These are phyloP conservation scores for Nitzschia sp. DNA, from an alignment of 108 stramenopile species.

Conservation along the genomic window DNA sequence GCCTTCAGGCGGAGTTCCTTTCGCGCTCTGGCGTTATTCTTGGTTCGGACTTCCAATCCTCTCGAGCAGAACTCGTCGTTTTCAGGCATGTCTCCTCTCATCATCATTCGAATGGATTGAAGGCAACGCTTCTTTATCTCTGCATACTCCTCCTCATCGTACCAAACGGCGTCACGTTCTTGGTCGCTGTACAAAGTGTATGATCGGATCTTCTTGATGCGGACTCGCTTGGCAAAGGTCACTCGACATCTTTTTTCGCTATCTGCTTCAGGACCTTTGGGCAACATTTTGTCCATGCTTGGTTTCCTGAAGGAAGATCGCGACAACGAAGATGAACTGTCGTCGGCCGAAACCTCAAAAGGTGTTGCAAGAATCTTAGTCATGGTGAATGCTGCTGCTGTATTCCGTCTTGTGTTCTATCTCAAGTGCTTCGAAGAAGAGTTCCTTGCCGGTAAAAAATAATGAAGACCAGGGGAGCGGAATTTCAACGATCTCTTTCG, in stretches of 20 bases:
- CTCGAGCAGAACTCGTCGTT: slow-evolving; percentile 12
- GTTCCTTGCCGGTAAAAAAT: too few relatives aligned
- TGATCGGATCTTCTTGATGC: slow-evolving; percentile 22
- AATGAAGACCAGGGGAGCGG: too few relatives aligned
- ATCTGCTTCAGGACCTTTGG: neutral
- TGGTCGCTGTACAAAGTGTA: slow-evolving; percentile 1
- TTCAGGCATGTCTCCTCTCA: slow-evolving; percentile 6
- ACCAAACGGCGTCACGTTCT: slow-evolving; percentile 9
- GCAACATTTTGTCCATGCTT: neutral
- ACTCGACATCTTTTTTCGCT: neutral
- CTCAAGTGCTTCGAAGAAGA: too few relatives aligned
- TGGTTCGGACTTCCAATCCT: slow-evolving; percentile 23
- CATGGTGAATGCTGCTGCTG: neutral
- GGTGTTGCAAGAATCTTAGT: neutral
- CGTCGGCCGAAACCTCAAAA: neutral
- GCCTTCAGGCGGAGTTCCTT: slow-evolving; percentile 12
- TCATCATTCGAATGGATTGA: slow-evolving; percentile 6
- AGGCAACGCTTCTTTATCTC: slow-evolving; percentile 12
- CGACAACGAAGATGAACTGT: slow-evolving; percentile 1
- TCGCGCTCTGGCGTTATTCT: slow-evolving; percentile 3
- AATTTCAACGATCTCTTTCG: too few relatives aligned
- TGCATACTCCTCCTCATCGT: slow-evolving; percentile 1
- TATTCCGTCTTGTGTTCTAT: too few relatives aligned
- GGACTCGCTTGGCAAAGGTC: slow-evolving; percentile 15
- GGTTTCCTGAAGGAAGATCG: slow-evolving; percentile 13